Evolutionary conservation across 164 flowering plant genomes (phyloP), one percentile per base, ranked within the genome.

Genomic region (Aristolochia californica): DNA sequence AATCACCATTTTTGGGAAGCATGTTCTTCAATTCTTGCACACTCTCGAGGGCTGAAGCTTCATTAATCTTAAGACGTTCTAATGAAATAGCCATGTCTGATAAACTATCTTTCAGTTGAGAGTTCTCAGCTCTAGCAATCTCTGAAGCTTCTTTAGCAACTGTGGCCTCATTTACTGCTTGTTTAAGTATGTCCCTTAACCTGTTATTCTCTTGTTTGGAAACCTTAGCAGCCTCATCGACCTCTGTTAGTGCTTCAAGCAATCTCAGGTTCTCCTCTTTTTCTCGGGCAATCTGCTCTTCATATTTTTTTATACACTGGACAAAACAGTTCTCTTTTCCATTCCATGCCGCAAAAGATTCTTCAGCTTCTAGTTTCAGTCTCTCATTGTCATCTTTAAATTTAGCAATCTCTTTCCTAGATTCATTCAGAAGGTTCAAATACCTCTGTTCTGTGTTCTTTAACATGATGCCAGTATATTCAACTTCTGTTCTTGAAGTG

Each of bases 111-210:
- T 89, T 79, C 53, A 93, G 80, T 23, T 73, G 75, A 10, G 84
- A 77, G 65, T 87, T 89, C 48, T 93, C 97, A 0, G 64, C 74
- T 57, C 59, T 68, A 16, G 95, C 97, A 50, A 93, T 79, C 26
- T 68, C 80, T 9, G 95, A 77, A 24, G 88, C 97, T 63, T 83
- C 95, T 63, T 83, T 93, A 0, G 97, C 90, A 14, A 74, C 82
- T 58, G 72, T 78, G 18, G 97, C 76, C 63, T 93, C 97, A 56
- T 78, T 84, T 2, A 89, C 23, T n/a, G 97, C 97, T 68, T 89
- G 93, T 53, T 84, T 87, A 13, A 93, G 75, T 34, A 87, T 77
- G 53, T 89, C 99, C 56, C 94, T 62, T 59, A 89, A 21, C 66
- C 80, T 85, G 56, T 38, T 49, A 43, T 69, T 84, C 61, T 93